A percentile compares a stretch with the other conserved stretches of the same genome.
These are phyloP conservation scores for Solanum hybrid DNA, from an alignment of 305 asterid species.

Conservation along the genomic window DNA sequence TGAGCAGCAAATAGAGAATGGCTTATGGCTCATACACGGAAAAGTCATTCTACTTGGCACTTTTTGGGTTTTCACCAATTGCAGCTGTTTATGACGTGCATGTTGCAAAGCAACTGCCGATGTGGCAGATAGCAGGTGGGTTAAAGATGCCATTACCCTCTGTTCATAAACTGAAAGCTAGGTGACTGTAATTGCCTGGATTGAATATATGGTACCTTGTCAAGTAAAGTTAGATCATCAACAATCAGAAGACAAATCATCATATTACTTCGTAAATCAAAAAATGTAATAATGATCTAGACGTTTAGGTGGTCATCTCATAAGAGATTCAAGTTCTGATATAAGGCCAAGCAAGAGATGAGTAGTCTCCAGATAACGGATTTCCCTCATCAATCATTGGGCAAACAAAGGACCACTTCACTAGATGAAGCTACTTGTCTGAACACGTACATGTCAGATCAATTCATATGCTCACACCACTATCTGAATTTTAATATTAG, in stretches of 20 bases:
- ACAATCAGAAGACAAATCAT: background rate
- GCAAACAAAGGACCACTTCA: background rate
- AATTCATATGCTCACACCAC: background rate
- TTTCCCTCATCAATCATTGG: background rate
- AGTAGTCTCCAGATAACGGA: background rate
- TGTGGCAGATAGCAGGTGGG: constrained; percentile 30
- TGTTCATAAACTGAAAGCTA: constrained; percentile 17
- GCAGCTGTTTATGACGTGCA: constrained; percentile 21
- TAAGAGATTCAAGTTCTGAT: background rate
- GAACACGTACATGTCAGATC: background rate
- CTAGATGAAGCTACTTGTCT: background rate
- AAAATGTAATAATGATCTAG: background rate
- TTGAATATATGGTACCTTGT: background rate
- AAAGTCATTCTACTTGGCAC: constrained; percentile 11
- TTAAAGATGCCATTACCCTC: constrained; percentile 35
- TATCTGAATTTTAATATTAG: background rate
- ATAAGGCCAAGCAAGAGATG: background rate
- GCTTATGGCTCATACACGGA: background rate
- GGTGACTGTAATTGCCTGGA: constrained; percentile 25
- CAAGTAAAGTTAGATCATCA: background rate
- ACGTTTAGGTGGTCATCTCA: background rate
- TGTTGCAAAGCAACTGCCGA: constrained; percentile 21
- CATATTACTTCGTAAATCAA: background rate
- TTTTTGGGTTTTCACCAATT: constrained; percentile 23
- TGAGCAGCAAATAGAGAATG: constrained; percentile 27